A percentile compares a stretch with the other conserved stretches of the same genome.
Evolutionary conservation across 305 asterid genomes (phyloP).

Genomic region (Petunia hybrid): DNA sequence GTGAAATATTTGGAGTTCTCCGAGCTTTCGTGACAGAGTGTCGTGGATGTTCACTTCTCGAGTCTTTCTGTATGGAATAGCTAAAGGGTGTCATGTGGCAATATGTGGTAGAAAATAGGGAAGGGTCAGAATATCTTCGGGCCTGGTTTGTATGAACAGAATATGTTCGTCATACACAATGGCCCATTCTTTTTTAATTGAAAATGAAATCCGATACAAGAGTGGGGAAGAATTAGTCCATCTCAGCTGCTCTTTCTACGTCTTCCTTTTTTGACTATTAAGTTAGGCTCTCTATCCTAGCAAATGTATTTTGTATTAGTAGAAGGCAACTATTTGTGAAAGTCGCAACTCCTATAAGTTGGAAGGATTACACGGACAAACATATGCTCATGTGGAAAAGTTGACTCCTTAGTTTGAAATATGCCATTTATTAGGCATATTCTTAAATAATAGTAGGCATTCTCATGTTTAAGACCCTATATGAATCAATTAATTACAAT

Average conservation of each 20-base stretch:
- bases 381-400: no score
- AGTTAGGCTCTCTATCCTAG: neutral
- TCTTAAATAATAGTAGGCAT: no score
- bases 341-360: neutral
- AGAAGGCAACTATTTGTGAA: neutral
- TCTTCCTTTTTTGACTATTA: neutral
- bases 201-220: constrained; percentile 3
- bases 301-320: neutral
- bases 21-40: neutral
- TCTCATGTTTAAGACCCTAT: no score
- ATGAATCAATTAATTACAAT: no score
- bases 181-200: neutral
- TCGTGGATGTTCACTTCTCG: neutral
- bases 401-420: no score
- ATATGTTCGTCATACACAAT: neutral
- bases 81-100: neutral
- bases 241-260: neutral
- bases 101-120: neutral
- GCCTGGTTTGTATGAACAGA: neutral
- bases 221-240: neutral
- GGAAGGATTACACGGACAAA: neutral
- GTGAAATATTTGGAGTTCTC: neutral
- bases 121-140: neutral
- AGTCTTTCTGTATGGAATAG: neutral
- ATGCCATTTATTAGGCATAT: no score